Percentiles rank a stretch among this genome's conserved stretches.
Evolutionary conservation across 2,329 filamentous ascomycete genomes (phyloP).

Genomic region (Sporothrix dimorphospora): DNA sequence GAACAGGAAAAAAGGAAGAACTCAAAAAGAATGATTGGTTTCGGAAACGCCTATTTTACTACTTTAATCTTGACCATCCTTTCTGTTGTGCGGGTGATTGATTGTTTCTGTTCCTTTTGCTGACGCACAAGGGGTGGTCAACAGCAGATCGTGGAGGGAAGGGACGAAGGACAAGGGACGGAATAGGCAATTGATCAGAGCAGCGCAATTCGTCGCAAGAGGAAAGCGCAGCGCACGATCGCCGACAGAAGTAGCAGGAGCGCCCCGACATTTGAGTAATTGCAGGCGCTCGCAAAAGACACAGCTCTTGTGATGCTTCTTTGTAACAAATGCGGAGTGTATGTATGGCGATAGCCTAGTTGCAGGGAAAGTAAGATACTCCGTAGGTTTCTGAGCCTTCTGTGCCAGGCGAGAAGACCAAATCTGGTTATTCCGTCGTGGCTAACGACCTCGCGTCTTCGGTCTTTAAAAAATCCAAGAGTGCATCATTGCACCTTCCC

Average conservation of each 20-base stretch:
- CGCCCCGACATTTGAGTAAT: neutral
- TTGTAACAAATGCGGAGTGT: neutral
- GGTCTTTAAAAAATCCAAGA: slow-evolving; percentile 6
- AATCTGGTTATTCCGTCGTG: slow-evolving; percentile 18
- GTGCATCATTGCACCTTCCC: neutral
- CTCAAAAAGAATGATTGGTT: neutral
- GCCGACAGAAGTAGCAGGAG: neutral
- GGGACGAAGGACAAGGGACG: slow-evolving; percentile 9
- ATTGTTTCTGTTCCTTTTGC: slow-evolving; percentile 6
- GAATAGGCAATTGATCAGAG: slow-evolving; percentile 6
- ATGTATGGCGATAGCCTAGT: neutral
- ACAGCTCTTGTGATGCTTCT: neutral
- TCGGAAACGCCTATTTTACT: neutral
- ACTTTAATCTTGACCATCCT: neutral
- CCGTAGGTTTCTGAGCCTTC: neutral
- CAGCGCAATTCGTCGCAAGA: neutral
- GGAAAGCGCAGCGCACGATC: neutral
- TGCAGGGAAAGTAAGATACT: neutral
- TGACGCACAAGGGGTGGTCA: neutral
- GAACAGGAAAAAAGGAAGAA: no score
- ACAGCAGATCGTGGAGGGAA: neutral
- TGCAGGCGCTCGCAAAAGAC: no score
- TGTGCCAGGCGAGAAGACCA: neutral
- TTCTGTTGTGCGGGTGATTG: neutral
- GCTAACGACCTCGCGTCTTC: slow-evolving; percentile 13